Evolutionary conservation across 2,329 filamentous ascomycete species (phyloP), one percentile per base, ranked within the genome.

Genomic region (Clarireedia hainanense): DNA sequence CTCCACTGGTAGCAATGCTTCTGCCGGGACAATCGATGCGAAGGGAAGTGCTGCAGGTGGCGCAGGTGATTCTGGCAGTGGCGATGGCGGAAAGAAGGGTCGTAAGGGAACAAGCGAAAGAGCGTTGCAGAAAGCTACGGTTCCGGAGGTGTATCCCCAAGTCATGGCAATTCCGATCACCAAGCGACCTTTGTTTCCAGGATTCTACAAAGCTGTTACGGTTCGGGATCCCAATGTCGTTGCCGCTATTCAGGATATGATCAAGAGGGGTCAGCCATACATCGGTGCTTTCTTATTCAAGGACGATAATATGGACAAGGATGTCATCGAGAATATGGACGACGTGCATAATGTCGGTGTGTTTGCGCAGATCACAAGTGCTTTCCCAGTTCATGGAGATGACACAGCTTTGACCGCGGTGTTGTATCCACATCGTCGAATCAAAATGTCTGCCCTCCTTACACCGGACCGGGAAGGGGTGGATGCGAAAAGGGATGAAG

Each of bases 131-230:
- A 97, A 97, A 73, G 88, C 91, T 1, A 83, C 86, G 2, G 87
- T 97, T 14, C 94, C 94, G 14, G 94, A 99, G 59, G 85, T 96
- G 45, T 99, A 99, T 70, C 94, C 94, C 3, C 94, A 97, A 70
- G 91, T 99, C 55, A 89, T 99, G 80, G 92, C 92, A 2, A 95
- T 99, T 55, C 94, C 94, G 6, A 96, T 99, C 66, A 88, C 90
- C 27, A 91, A 95, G 71, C 81, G 94, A 52, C 94, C 94, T 10
- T 76, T 99, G 12, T 99, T 97, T 73, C 94, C 94, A 1, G 94
- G 94, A 1, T 99, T 97, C 73, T 99, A 99, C 76, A 99, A 99
- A 74, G 92, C 94, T 9, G 94, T 99, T 64, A 99, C 92, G 3
- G 95, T 99, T 64, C 86, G 89, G 69, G 91, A 99, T 67, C 89